phyloP scores from a whole-genome alignment of 1,284 basidiomycete genomes.

The Fomitopsis schrenkii region DNA sequence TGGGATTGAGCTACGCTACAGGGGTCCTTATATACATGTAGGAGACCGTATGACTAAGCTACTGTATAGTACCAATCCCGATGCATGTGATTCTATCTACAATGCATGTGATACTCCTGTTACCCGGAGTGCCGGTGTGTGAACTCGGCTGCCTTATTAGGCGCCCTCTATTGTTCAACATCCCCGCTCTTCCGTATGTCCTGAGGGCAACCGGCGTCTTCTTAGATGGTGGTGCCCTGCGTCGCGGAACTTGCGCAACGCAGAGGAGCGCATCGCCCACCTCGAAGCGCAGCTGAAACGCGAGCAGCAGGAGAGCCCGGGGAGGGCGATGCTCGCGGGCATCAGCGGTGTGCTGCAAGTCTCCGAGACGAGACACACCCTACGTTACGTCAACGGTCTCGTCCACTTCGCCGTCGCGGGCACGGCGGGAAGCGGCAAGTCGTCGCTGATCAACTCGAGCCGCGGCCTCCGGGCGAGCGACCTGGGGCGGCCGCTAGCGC shows the following conservation, averaged over 20 bases:
- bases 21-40: no score
- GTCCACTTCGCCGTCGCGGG: constrained; percentile 7
- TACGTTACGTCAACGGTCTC: neutral
- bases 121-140: no score
- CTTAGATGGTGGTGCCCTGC: neutral
- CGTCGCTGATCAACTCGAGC: constrained; percentile 5
- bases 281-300: neutral
- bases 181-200: no score
- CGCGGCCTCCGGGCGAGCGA: neutral
- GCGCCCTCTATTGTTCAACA: no score
- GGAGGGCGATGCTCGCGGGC: neutral
- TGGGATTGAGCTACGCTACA: no score
- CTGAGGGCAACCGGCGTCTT: no score
- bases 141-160: no score
- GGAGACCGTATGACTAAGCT: no score
- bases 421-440: constrained; percentile 5
- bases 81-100: no score
- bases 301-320: neutral
- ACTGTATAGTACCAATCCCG: no score
- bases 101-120: no score
- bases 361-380: neutral
- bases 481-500: neutral
- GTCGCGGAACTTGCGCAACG: neutral
- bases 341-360: neutral
- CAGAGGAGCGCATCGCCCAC: neutral